Evolutionary conservation across 352 stramenopile species (phyloP), one percentile per base, ranked within the genome.

Genomic region (Aphanomyces stellatus): DNA sequence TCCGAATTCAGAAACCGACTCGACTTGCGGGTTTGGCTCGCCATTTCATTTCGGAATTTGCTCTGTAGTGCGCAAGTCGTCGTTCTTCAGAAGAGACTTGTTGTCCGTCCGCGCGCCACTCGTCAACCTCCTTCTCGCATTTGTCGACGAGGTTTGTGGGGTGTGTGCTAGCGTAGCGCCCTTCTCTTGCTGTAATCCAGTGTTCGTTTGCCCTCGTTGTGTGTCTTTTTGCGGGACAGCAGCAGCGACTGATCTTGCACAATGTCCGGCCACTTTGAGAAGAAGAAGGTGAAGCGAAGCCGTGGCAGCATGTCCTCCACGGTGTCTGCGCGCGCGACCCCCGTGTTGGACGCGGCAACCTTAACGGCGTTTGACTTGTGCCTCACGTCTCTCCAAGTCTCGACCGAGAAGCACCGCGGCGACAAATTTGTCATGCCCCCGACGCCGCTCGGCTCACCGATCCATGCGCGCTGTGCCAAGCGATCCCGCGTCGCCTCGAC

Each of bases 361-460:
- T 37, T 57, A 24, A 30, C 60, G 6, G 30, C 60, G 19, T 57
- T 67, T 25, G 60, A 67, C n/a, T 30, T 60, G 10, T 49, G 37
- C 11, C n/a, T 67, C 11, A 11, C 60, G 22, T 80, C 81, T 25
- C 81, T 93, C 22, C 83, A 90, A 65, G 78, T 93, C 15, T 90
- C 84, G 41, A 71, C 90, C 25, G 48, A 67, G 60, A 89, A 87
- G 69, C n/a, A n/a, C n/a, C 81, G 81, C 53, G 80, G 89, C 57
- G 74, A 87, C 34, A 78, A 89, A 27, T 85, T 76, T 53, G 88
- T 88, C 31, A 76, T 82, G 40, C 81, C 84, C 3, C 84, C 84
- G 0, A 93, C 84, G 27, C 84, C 84, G 0, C 81, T 78, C 7
- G 84, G 81, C 0, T 93, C 84, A 8, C 84, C 84, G 15, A 74